phyloP scores from a whole-genome alignment of 768 basidiomycete genomes.

The Clitopilus hobsonii region DNA sequence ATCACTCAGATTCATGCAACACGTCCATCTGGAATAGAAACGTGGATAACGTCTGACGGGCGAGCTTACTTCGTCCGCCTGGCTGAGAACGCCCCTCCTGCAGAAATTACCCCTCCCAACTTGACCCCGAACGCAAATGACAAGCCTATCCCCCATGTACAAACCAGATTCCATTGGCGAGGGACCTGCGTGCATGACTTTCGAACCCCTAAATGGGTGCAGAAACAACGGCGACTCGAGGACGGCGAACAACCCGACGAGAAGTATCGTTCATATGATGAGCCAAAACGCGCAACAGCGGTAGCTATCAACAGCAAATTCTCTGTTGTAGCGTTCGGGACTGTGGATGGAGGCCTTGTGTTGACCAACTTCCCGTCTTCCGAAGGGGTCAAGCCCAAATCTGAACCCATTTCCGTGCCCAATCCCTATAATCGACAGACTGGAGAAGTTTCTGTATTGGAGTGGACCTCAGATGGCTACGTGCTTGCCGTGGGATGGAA shows the following conservation, averaged over 20 bases:
- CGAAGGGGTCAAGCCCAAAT: constrained; percentile 50
- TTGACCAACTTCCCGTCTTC: constrained; percentile 66
- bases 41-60: constrained; percentile 85
- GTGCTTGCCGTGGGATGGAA: constrained; percentile 92
- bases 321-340: constrained; percentile 80
- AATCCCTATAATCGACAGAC: constrained; percentile 52
- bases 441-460: constrained; percentile 62
- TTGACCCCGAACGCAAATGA: constrained; percentile 12
- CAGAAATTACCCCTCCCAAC: not conserved
- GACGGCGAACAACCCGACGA: constrained; percentile 30
- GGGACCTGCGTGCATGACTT: constrained; percentile 81
- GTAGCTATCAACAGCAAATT: constrained; percentile 76
- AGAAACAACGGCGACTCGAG: constrained; percentile 64
- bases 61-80: constrained; percentile 75
- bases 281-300: constrained; percentile 60
- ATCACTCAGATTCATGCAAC: constrained; percentile 61
- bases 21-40: constrained; percentile 58
- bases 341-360: constrained; percentile 63
- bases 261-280: constrained; percentile 39
- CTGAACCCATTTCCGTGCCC: constrained; percentile 60
- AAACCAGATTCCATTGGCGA: constrained; percentile 46
- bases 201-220: constrained; percentile 71
- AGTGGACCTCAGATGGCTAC: constrained; percentile 97
- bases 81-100: constrained; percentile 31
- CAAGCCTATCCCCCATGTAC: constrained; percentile 13